These are phyloP conservation scores for Fusarium miscanthi DNA, from an alignment of 2,329 filamentous ascomycete genomes.

Conservation along the genomic window DNA sequence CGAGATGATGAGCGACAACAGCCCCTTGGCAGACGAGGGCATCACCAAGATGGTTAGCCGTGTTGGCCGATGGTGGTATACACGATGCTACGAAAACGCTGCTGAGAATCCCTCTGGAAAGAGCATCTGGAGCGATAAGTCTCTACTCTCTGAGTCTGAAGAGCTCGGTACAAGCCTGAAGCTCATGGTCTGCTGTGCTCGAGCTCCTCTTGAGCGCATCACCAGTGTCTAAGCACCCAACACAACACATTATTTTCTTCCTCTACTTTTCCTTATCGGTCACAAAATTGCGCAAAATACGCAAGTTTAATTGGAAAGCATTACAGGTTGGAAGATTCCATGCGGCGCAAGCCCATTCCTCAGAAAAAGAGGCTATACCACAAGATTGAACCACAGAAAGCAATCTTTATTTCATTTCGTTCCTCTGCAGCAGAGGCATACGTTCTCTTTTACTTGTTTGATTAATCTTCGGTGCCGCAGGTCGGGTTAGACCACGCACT, in stretches of 20 bases:
- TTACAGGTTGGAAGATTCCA: conserved; percentile 42
- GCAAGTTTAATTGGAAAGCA: conserved; percentile 35
- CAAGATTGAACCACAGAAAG: conserved; percentile 13
- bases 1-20: conserved; percentile 78
- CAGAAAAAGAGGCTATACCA: conserved; percentile 17
- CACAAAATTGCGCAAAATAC: conserved; percentile 17
- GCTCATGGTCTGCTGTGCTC: conserved; percentile 89
- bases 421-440: conserved; percentile 1
- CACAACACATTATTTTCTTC: conserved; percentile 20
- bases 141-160: conserved; percentile 85
- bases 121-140: conserved; percentile 83
- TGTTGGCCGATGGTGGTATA: conserved; percentile 97
- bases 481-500: conserved; percentile 45
- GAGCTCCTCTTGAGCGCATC: conserved; percentile 72
- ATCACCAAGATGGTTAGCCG: conserved; percentile 93
- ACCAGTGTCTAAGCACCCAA: conserved; percentile 57
- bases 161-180: conserved; percentile 88
- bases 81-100: conserved; percentile 85
- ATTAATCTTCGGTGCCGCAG: conserved; percentile 43
- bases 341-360: conserved; percentile 42
- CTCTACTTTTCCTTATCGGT: conserved; percentile 27
- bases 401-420: conserved; percentile 2
- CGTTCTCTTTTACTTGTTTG: conserved; percentile 15
- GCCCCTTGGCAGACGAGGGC: conserved; percentile 79
- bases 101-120: conserved; percentile 58